These are phyloP conservation scores for Yamadazyma sp. DNA, from an alignment of 805 yeast species.

Conservation along the genomic window DNA sequence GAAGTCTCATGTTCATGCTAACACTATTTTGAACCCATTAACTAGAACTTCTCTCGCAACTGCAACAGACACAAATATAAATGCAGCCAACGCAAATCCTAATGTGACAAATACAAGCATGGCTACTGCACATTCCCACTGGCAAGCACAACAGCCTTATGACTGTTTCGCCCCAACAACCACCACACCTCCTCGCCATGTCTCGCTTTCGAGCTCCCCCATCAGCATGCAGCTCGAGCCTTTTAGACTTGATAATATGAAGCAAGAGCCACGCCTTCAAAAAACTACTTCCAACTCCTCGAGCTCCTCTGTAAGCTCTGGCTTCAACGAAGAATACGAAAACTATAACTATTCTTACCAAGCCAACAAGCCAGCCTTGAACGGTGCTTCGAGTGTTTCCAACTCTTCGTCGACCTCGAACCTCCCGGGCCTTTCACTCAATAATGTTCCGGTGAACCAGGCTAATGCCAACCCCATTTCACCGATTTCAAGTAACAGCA, in stretches of 20 bases:
- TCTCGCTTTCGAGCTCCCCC: too few species aligned
- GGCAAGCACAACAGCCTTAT: too few species aligned
- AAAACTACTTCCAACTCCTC: constrained; percentile 5
- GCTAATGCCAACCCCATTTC: not conserved
- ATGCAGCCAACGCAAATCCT: too few species aligned
- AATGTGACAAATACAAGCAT: too few species aligned
- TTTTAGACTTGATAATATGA: too few species aligned
- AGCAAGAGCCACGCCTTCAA: constrained; percentile 2
- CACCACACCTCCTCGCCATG: not conserved
- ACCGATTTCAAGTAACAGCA: not conserved
- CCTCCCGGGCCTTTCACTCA: not conserved
- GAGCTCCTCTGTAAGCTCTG: not conserved
- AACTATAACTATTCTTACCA: not conserved
- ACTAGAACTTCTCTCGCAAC: too few species aligned
- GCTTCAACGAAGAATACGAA: constrained; percentile 1
- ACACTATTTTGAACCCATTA: not conserved
- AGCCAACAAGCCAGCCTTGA: not conserved
- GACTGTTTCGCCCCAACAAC: not conserved
- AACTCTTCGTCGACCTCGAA: not conserved
- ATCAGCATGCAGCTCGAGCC: too few species aligned
- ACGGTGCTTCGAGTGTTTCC: too few species aligned
- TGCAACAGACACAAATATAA: too few species aligned
- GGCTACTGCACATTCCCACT: too few species aligned
- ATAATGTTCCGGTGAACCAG: not conserved
- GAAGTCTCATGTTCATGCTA: not conserved